These are phyloP conservation scores for Epichloe hybrida DNA, from an alignment of 2,329 filamentous ascomycete genomes.

Conservation along the genomic window DNA sequence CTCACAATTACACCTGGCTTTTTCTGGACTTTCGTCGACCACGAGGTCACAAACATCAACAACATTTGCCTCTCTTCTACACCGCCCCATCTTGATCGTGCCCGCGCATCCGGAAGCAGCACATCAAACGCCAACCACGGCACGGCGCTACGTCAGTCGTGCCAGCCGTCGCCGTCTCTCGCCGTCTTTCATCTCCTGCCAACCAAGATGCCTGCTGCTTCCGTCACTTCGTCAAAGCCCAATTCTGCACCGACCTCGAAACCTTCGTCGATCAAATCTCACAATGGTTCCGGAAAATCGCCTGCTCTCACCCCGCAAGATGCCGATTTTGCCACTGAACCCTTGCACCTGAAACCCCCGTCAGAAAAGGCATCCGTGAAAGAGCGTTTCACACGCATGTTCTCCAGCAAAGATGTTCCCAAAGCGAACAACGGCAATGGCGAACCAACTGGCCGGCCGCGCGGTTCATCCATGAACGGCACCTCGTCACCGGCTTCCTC, in stretches of 20 bases:
- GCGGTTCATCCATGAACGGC: constrained; percentile 22
- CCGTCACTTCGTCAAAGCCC: constrained; percentile 3
- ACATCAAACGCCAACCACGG: not conserved
- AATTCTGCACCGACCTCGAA: constrained; percentile 6
- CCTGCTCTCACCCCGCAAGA: constrained; percentile 28
- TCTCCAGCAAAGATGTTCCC: constrained; percentile 41
- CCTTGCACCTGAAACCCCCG: constrained; percentile 17
- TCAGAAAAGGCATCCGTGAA: constrained; percentile 48
- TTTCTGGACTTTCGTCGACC: not conserved
- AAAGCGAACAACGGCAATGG: constrained; percentile 21
- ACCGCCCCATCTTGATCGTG: not conserved
- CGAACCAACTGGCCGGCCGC: constrained; percentile 20
- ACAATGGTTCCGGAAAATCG: constrained; percentile 28
- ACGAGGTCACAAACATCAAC: not conserved
- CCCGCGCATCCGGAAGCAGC: not conserved
- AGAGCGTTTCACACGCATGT: constrained; percentile 51
- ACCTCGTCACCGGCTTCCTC: constrained; percentile 23
- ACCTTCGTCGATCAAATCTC: constrained; percentile 18
- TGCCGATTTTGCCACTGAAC: constrained; percentile 15
- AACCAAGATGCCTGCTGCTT: constrained; percentile 4
- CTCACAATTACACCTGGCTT: too few relatives aligned
- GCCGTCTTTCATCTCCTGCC: not conserved
- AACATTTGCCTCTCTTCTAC: not conserved
- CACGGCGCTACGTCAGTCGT: constrained; percentile 1
- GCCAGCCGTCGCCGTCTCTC: not conserved